Percentiles rank a stretch among this genome's conserved stretches.
phyloP scores from a whole-genome alignment of 2,329 filamentous ascomycete genomes.

The Aspergillus ibericus region DNA sequence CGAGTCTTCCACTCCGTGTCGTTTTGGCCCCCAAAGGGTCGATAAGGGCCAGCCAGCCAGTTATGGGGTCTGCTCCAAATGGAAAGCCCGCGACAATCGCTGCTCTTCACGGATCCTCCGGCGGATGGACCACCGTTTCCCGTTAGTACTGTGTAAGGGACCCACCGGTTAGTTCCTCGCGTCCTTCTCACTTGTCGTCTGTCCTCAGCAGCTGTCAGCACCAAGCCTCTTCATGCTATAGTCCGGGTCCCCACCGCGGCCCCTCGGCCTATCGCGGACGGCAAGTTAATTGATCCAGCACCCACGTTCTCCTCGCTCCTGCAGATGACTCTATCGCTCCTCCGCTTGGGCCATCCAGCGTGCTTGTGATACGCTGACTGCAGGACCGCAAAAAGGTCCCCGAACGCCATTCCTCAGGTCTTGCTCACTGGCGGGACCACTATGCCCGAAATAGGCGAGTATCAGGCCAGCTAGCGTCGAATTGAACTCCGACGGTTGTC shows the following conservation, averaged over 20 bases:
- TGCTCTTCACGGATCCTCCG: not conserved
- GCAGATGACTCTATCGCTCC: not conserved
- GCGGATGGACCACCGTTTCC: not conserved
- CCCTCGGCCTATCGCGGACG: not conserved
- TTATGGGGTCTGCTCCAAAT: not conserved
- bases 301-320: not conserved
- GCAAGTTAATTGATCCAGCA: slow-evolving; percentile 1
- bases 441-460: not conserved
- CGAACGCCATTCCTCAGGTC: not conserved
- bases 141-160: no score
- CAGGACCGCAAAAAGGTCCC: not conserved
- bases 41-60: not conserved
- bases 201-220: not conserved
- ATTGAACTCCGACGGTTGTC: not conserved
- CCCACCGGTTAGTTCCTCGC: no score
- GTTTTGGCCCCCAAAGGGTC: not conserved
- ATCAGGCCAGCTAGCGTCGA: not conserved
- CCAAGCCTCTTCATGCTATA: not conserved
- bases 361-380: not conserved
- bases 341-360: not conserved
- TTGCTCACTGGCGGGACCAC: not conserved
- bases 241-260: not conserved
- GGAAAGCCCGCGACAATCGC: not conserved
- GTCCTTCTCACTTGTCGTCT: no score
- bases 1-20: not conserved